Conservation (phyloP, 805 yeast species). For the Hanseniaspora vineae region DNA sequence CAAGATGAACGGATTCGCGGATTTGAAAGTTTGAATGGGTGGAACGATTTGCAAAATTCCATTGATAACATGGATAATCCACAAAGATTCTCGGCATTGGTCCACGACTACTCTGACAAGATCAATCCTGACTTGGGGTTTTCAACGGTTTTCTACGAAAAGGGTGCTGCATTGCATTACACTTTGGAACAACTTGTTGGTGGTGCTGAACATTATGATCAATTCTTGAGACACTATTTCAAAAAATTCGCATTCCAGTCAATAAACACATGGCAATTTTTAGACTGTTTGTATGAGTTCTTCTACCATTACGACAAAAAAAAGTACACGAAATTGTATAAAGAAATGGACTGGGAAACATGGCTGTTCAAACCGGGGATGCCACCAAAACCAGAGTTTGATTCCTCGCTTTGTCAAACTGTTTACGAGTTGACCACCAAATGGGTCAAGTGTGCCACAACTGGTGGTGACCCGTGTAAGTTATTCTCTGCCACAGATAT, state of each 20-base stretch:
- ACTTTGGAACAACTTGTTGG: conserved; percentile 60
- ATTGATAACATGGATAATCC: conserved; percentile 50
- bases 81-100: conserved; percentile 44
- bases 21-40: conserved; percentile 75
- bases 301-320: conserved; percentile 28
- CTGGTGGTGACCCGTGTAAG: conserved; percentile 1
- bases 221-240: conserved; percentile 71
- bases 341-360: conserved; percentile 67
- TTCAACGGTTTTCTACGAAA: conserved; percentile 80
- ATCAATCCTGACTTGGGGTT: conserved; percentile 85
- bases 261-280: conserved; percentile 69
- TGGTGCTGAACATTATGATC: conserved; percentile 54
- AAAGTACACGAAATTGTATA: conserved; percentile 36
- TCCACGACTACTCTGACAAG: conserved; percentile 56
- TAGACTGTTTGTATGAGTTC: conserved; percentile 62
- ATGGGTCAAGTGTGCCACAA: conserved; percentile 40
- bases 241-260: conserved; percentile 53
- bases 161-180: conserved; percentile 71
- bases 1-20: conserved; percentile 54
- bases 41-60: conserved; percentile 66
- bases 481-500: conserved; percentile 31
- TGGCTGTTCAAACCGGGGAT: conserved; percentile 79
- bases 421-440: conserved; percentile 51
- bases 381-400: conserved; percentile 79
- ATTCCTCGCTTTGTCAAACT: conserved; percentile 63